Conservation (phyloP, 129 eudicot species). For the Glebionis coronaria region DNA sequence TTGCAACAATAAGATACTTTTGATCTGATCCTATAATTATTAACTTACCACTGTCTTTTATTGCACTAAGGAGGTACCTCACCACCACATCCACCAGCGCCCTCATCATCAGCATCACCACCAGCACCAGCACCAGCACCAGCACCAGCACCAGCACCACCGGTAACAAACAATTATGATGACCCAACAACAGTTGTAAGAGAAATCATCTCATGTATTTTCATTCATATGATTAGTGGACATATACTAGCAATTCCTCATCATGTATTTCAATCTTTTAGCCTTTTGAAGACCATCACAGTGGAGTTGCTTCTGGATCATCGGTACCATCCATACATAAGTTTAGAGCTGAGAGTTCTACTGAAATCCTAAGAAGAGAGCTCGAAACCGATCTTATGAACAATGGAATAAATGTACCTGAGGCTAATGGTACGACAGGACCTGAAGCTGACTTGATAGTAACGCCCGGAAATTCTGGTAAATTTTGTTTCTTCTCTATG, state of each 20-base stretch:
- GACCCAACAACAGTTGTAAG: conserved; percentile 53
- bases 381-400: conserved; percentile 37
- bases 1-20: conserved; percentile 1
- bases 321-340: conserved; percentile 45
- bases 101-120: conserved; percentile 67
- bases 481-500: not conserved
- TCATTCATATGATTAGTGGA: conserved; percentile 3
- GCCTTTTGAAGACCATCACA: conserved; percentile 45
- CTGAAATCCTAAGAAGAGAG: conserved; percentile 37
- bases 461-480: conserved; percentile 76
- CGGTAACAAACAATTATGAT: conserved; percentile 38
- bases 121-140: conserved; percentile 53
- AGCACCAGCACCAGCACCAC: conserved; percentile 52
- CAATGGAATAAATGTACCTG: conserved; percentile 28
- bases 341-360: conserved; percentile 26
- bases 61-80: conserved; percentile 48
- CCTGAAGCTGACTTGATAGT: conserved; percentile 36
- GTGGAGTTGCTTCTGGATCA: conserved; percentile 46
- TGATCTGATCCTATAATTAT: not conserved
- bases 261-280: conserved; percentile 31
- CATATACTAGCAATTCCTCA: conserved; percentile 16
- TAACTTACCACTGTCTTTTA: conserved; percentile 13
- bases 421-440: conserved; percentile 29
- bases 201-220: conserved; percentile 8
- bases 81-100: conserved; percentile 62